Evolutionary conservation across 495 filamentous ascomycete species (phyloP).

Genomic region (Entonaema liquescens): DNA sequence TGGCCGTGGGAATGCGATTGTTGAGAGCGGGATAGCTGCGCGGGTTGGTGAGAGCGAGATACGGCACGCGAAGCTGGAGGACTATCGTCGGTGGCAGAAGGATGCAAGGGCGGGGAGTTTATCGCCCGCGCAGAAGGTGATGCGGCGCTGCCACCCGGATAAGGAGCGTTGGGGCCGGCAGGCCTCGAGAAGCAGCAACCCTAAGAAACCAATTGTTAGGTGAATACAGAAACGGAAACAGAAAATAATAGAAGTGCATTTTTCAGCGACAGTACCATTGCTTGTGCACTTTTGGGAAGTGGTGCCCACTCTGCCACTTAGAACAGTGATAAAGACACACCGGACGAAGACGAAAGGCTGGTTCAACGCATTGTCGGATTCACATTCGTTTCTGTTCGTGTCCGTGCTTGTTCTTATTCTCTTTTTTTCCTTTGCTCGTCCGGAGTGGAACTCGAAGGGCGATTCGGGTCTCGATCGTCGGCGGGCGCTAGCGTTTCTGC

Average conservation of each 20-base stretch:
- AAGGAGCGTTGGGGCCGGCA: slow-evolving; percentile 54
- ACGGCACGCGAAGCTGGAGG: slow-evolving; percentile 28
- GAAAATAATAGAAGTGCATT: neutral
- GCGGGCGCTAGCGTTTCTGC: neutral
- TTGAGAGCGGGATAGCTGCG: slow-evolving; percentile 30
- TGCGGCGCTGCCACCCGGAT: slow-evolving; percentile 47
- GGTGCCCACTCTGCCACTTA: slow-evolving; percentile 12
- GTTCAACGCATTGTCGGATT: slow-evolving; percentile 33
- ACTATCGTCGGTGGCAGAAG: slow-evolving; percentile 32
- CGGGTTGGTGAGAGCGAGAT: slow-evolving; percentile 35
- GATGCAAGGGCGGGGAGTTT: slow-evolving; percentile 46
- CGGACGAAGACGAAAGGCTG: slow-evolving; percentile 7
- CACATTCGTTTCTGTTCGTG: slow-evolving; percentile 2
- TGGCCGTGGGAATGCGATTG: slow-evolving; percentile 18
- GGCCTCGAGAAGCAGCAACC: slow-evolving; percentile 61
- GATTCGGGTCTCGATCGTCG: neutral
- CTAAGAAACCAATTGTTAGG: slow-evolving; percentile 40
- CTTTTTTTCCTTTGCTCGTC: neutral
- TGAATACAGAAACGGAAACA: neutral
- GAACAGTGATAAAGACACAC: slow-evolving; percentile 25
- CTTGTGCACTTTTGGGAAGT: slow-evolving; percentile 20
- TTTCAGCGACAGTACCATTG: slow-evolving; percentile 31
- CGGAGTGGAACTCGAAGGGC: neutral
- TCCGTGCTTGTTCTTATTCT: neutral
- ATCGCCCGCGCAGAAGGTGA: slow-evolving; percentile 56